Evolutionary conservation across 75 land plant species (phyloP), one percentile per base, ranked within the genome.

Genomic region (Selaginella tamariscina): DNA sequence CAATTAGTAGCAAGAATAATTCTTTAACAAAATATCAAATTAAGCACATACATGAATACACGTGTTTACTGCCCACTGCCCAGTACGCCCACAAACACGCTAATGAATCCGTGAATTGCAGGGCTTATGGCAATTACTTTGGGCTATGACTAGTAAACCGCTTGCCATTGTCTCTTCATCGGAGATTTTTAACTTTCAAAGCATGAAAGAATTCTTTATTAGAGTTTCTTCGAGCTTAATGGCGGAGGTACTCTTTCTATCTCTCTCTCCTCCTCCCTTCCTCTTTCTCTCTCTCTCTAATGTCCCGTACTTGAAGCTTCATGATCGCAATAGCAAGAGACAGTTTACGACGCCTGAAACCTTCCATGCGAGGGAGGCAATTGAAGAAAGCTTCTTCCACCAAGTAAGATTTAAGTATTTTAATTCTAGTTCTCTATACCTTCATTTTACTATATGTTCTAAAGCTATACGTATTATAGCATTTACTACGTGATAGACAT

Each of bases 41-140:
- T n/a, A n/a, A n/a, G n/a, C n/a, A n/a, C n/a, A n/a, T n/a, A n/a
- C n/a, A n/a, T n/a, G n/a, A n/a, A n/a, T n/a, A n/a, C n/a, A n/a
- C n/a, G n/a, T n/a, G n/a, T n/a, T n/a, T n/a, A n/a, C n/a, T n/a
- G n/a, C n/a, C n/a, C n/a, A n/a, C n/a, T n/a, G n/a, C n/a, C n/a
- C n/a, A n/a, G n/a, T n/a, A n/a, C n/a, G n/a, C n/a, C n/a, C n/a
- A n/a, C n/a, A n/a, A n/a, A n/a, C n/a, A n/a, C n/a, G n/a, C n/a
- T n/a, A n/a, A n/a, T n/a, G n/a, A n/a, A n/a, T n/a, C n/a, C n/a
- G n/a, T n/a, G n/a, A n/a, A n/a, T n/a, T 74, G 68, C 79, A 93
- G 98, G 91, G 90, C 24, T 69, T 93, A 32, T 93, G 98, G 98
- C 88, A 89, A 56, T 81, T 93, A 2, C 66, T 93, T 23, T 93